A percentile compares a stretch with the other conserved stretches of the same genome.
Conservation (phyloP, 2,329 filamentous ascomycete genomes). For the Waltergamsia citrina region DNA sequence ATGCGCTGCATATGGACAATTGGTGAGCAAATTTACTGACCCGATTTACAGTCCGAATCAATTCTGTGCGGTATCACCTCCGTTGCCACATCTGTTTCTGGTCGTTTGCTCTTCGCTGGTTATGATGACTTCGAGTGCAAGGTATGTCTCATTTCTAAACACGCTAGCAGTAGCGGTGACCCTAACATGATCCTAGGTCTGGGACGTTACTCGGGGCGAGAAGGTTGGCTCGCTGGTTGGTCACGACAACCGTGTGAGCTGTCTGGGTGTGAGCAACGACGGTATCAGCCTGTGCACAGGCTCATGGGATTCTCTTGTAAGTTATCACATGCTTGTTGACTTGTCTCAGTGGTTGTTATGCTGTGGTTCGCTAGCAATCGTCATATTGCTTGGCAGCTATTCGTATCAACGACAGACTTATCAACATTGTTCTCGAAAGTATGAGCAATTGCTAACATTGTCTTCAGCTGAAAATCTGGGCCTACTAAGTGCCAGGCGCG, state of each 20-base stretch:
- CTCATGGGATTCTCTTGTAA: slow-evolving; percentile 97
- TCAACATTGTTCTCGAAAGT: too few species aligned
- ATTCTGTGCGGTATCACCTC: slow-evolving; percentile 98
- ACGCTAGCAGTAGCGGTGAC: slow-evolving; percentile 5
- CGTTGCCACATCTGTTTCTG: slow-evolving; percentile 94
- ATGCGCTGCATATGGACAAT: too few species aligned
- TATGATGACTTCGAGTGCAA: slow-evolving; percentile 99
- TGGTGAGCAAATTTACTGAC: slow-evolving; percentile 9
- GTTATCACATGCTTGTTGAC: slow-evolving; percentile 26
- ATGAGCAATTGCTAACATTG: background rate
- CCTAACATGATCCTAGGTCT: slow-evolving; percentile 55
- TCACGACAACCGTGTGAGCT: slow-evolving; percentile 98
- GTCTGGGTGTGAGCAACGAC: slow-evolving; percentile 96
- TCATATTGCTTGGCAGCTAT: background rate
- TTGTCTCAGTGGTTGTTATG: background rate
- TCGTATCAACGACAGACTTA: background rate
- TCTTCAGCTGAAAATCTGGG: slow-evolving; percentile 75
- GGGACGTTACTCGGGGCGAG: slow-evolving; percentile 94
- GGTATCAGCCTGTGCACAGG: slow-evolving; percentile 98
- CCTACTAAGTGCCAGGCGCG: slow-evolving; percentile 45
- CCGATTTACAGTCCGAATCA: slow-evolving; percentile 67
- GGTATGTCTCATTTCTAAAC: slow-evolving; percentile 42
- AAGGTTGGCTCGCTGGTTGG: slow-evolving; percentile 94
- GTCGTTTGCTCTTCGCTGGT: slow-evolving; percentile 87
- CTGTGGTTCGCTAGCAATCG: background rate